These are phyloP conservation scores for Rhizopogon roseolus DNA, from an alignment of 768 basidiomycete genomes.

Conservation along the genomic window DNA sequence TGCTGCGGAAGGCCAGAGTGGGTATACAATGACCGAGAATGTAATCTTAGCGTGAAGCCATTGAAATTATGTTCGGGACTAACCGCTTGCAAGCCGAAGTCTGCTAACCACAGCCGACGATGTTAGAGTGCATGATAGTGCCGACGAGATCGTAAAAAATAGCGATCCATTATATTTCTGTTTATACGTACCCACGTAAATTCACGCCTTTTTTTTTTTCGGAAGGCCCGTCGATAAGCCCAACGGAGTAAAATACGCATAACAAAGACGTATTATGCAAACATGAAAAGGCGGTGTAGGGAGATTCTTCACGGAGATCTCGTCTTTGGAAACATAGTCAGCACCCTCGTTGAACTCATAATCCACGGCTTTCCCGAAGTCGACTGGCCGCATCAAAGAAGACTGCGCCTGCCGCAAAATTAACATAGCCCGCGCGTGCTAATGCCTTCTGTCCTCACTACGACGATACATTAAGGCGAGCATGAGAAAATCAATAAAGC, in stretches of 20 bases:
- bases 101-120: background rate
- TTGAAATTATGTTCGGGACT: background rate
- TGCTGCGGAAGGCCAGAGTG: background rate
- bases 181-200: background rate
- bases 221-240: conserved; percentile 40
- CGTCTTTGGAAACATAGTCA: conserved; percentile 66
- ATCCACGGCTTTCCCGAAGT: conserved; percentile 82
- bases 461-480: background rate
- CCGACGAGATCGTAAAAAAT: background rate
- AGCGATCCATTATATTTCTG: background rate
- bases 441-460: conserved; percentile 57
- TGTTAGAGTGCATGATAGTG: background rate
- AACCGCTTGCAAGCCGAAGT: no score
- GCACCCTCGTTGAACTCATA: conserved; percentile 78
- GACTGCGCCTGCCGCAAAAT: conserved; percentile 66
- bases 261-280: conserved; percentile 7
- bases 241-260: conserved; percentile 36
- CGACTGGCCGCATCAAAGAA: conserved; percentile 80
- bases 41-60: background rate
- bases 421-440: conserved; percentile 35
- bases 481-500: conserved; percentile 5
- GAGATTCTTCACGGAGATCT: conserved; percentile 72
- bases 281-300: conserved; percentile 9
- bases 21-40: background rate
- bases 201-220: background rate